These are phyloP conservation scores for Thelonectria rubi DNA, from an alignment of 2,329 filamentous ascomycete species.

Conservation along the genomic window DNA sequence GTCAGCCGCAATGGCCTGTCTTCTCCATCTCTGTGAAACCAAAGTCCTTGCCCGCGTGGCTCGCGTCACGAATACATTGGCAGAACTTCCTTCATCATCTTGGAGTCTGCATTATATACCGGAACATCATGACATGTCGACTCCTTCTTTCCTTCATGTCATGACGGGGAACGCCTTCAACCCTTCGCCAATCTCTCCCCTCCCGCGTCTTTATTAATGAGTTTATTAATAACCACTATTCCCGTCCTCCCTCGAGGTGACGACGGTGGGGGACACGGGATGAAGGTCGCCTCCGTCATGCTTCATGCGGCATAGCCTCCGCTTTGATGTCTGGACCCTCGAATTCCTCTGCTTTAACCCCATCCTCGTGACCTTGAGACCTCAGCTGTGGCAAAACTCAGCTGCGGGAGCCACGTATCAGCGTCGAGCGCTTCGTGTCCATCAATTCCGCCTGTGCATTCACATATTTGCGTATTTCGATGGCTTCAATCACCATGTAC, in stretches of 20 bases:
- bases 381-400: neutral
- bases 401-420: no score
- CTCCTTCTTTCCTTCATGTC: no score
- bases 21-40: constrained; percentile 22
- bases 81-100: neutral
- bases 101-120: no score
- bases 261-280: neutral
- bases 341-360: neutral
- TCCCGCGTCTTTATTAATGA: neutral
- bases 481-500: no score
- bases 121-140: no score
- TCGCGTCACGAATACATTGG: constrained; percentile 7
- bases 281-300: constrained; percentile 2
- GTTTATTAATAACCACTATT: neutral
- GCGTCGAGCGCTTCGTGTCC: no score
- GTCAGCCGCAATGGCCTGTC: constrained; percentile 12
- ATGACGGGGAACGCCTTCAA: no score
- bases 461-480: neutral
- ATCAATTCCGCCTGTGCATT: neutral
- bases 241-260: neutral
- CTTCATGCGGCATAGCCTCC: constrained; percentile 13
- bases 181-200: neutral
- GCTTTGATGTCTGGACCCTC: constrained; percentile 1
- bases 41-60: neutral
- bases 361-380: constrained; percentile 1